These are phyloP conservation scores for Stephanodiscus minutulus DNA, from an alignment of 108 stramenopile species.

Conservation along the genomic window DNA sequence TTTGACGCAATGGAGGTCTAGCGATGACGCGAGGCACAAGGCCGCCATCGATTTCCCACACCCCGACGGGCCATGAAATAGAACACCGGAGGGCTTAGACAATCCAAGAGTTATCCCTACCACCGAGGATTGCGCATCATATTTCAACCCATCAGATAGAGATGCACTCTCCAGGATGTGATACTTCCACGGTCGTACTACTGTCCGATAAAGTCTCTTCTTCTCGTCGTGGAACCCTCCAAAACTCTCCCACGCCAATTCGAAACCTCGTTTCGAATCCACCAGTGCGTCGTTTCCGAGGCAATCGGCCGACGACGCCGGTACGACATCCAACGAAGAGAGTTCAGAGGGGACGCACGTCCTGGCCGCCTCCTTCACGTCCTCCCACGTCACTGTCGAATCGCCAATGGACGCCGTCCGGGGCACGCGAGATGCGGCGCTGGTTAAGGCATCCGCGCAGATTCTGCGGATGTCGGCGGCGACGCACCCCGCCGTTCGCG, in stretches of 20 bases:
- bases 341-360: slow-evolving; percentile 73
- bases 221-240: slow-evolving; percentile 69
- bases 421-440: slow-evolving; percentile 32
- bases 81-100: slow-evolving; percentile 73
- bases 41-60: slow-evolving; percentile 77
- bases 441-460: slow-evolving; percentile 66
- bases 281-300: background rate
- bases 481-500: slow-evolving; percentile 74
- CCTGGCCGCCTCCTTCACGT: slow-evolving; percentile 64
- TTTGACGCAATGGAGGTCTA: slow-evolving; percentile 66
- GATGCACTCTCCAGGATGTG: slow-evolving; percentile 28
- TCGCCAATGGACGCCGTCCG: slow-evolving; percentile 1
- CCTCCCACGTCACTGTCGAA: slow-evolving; percentile 54
- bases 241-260: slow-evolving; percentile 51
- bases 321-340: slow-evolving; percentile 72
- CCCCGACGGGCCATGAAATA: slow-evolving; percentile 82
- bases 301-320: slow-evolving; percentile 19
- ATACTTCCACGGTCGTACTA: slow-evolving; percentile 75
- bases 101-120: slow-evolving; percentile 29
- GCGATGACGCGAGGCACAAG: slow-evolving; percentile 71
- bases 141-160: slow-evolving; percentile 13
- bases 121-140: slow-evolving; percentile 5
- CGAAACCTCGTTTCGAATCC: slow-evolving; percentile 26
- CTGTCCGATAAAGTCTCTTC: slow-evolving; percentile 64
- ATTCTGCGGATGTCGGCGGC: slow-evolving; percentile 72